Conservation (phyloP, 768 basidiomycete genomes). For the Asterophora parasitica region DNA sequence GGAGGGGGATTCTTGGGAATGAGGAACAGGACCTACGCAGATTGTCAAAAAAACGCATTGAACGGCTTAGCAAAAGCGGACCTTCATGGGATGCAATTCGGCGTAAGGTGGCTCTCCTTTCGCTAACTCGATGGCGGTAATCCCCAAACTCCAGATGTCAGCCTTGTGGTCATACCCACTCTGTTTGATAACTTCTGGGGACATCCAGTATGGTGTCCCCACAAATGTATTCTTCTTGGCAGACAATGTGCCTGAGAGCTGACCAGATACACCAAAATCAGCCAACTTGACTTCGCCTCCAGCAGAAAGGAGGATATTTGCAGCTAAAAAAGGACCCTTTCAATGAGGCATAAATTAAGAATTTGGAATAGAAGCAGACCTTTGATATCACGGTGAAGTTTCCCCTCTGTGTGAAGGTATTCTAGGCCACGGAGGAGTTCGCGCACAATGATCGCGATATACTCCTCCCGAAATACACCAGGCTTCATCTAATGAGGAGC, state of each 20-base stretch:
- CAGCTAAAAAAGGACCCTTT: constrained; percentile 48
- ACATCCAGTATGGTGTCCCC: constrained; percentile 99
- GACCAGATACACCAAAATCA: constrained; percentile 98
- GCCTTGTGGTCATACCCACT: constrained; percentile 99
- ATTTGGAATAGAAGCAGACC: constrained; percentile 40
- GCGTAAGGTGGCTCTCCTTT: constrained; percentile 98
- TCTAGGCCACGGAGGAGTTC: constrained; percentile 91
- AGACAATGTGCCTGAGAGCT: constrained; percentile 86
- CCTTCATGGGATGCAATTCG: constrained; percentile 99
- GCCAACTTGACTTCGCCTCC: constrained; percentile 96
- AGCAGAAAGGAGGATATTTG: constrained; percentile 89
- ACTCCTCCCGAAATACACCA: constrained; percentile 95
- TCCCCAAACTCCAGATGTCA: constrained; percentile 97
- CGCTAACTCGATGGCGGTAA: constrained; percentile 95
- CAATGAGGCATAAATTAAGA: neutral
- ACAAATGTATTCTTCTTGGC: constrained; percentile 99
- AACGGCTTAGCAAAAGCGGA: constrained; percentile 20
- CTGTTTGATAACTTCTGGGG: constrained; percentile 98
- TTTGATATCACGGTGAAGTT: constrained; percentile 99
- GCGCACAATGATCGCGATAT: constrained; percentile 94
- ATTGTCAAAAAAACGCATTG: neutral
- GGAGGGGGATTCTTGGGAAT: constrained; percentile 98
- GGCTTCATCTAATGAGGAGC: constrained; percentile 80
- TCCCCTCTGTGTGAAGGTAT: constrained; percentile 93
- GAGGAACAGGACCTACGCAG: constrained; percentile 84